These are phyloP conservation scores for Pythium myriotylum DNA, from an alignment of 352 stramenopile species.

Conservation along the genomic window DNA sequence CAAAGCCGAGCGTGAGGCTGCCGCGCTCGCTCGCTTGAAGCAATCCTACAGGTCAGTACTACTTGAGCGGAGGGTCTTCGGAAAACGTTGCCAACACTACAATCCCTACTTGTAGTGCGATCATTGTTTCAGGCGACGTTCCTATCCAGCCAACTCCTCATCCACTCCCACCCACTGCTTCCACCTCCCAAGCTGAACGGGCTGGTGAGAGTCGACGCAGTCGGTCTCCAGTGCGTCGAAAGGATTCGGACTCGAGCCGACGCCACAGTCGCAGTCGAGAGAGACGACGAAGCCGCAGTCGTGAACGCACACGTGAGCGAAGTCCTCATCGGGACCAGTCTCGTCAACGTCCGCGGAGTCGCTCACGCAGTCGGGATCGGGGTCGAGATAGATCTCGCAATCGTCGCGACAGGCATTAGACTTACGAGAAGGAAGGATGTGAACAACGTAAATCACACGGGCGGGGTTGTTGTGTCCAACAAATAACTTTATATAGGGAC, in stretches of 20 bases:
- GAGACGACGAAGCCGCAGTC: conserved; percentile 25
- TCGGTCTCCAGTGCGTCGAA: conserved; percentile 12
- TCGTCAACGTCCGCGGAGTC: conserved; percentile 13
- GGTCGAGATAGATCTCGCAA: conserved; percentile 6
- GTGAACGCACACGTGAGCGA: conserved; percentile 23
- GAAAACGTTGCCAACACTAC: no score
- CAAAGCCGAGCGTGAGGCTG: conserved; percentile 77
- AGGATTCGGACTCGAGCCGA: conserved; percentile 24
- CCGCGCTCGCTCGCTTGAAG: conserved; percentile 76
- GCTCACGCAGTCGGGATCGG: conserved; percentile 24
- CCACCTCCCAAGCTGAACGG: not conserved
- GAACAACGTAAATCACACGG: not conserved
- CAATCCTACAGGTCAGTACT: conserved; percentile 72
- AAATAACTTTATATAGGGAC: conserved; percentile 45
- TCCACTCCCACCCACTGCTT: not conserved
- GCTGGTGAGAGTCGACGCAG: conserved; percentile 9
- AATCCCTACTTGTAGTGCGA: no score
- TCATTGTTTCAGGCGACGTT: conserved; percentile 20
- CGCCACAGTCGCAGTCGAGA: conserved; percentile 28
- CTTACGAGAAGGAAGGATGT: no score
- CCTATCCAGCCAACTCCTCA: conserved; percentile 2
- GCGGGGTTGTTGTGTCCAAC: conserved; percentile 13
- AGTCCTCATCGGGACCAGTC: conserved; percentile 18
- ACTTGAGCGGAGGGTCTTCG: not conserved
- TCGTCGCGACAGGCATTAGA: not conserved